Evolutionary conservation across 345 rosid species (phyloP).

Genomic region (Arabidopsis suecica): DNA sequence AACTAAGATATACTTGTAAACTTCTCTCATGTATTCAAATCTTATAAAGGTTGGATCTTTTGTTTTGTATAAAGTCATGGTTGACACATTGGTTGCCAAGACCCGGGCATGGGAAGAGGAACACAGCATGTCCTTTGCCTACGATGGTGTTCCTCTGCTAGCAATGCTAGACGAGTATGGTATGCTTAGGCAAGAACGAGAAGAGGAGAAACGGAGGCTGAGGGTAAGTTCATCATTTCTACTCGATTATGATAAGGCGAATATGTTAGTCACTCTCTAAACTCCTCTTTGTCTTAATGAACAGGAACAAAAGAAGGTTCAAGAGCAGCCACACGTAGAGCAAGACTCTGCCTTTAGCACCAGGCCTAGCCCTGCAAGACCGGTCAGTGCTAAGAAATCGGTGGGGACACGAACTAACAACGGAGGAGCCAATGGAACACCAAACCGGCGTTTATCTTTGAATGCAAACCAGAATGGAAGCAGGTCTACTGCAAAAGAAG

Average conservation of each 20-base stretch:
- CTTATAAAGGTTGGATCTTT: constrained; percentile 19
- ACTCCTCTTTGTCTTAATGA: constrained; percentile 9
- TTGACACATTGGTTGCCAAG: constrained; percentile 87
- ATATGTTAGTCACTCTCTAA: neutral
- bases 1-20: neutral
- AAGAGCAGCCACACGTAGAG: constrained; percentile 80
- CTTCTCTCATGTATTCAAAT: constrained; percentile 3
- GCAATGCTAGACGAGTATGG: constrained; percentile 99
- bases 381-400: constrained; percentile 68
- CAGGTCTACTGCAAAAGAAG: constrained; percentile 70
- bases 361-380: constrained; percentile 92
- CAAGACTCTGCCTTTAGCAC: constrained; percentile 76
- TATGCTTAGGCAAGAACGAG: constrained; percentile 97
- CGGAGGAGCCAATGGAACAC: constrained; percentile 82
- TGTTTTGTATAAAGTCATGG: constrained; percentile 60
- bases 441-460: constrained; percentile 78
- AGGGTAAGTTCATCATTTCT: constrained; percentile 54
- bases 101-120: constrained; percentile 95
- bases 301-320: constrained; percentile 86
- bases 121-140: constrained; percentile 67
- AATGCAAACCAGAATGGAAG: constrained; percentile 82
- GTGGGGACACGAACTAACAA: constrained; percentile 70
- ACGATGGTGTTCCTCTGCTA: constrained; percentile 94
- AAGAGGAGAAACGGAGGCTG: constrained; percentile 89
- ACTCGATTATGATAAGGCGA: neutral